These are phyloP conservation scores for Apiospora phragmitis DNA, from an alignment of 2,329 filamentous ascomycete species.

Conservation along the genomic window DNA sequence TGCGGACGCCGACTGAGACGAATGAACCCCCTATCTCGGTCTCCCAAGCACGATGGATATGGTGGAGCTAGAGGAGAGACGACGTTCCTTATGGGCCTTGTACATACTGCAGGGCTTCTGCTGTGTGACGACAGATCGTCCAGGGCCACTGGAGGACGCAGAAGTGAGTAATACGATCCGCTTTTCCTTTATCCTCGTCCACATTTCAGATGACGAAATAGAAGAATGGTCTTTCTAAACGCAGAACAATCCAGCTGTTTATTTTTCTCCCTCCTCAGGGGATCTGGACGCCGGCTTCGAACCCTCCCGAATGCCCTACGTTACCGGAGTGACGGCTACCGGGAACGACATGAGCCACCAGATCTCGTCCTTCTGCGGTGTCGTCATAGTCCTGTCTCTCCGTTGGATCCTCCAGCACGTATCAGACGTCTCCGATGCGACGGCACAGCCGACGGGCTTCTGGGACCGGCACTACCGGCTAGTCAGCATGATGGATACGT, in stretches of 20 bases:
- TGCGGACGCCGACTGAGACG: not conserved
- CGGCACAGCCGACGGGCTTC: conserved; percentile 9
- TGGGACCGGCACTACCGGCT: conserved; percentile 17
- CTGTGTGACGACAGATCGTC: not conserved
- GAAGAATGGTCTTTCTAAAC: not conserved
- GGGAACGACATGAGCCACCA: not conserved
- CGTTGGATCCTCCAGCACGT: conserved; percentile 15
- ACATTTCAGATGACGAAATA: not conserved
- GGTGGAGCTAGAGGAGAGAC: not conserved
- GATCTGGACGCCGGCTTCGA: not conserved
- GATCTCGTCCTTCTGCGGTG: conserved; percentile 16
- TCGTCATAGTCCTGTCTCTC: conserved; percentile 18
- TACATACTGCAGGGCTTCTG: not conserved
- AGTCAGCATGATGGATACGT: conserved; percentile 14
- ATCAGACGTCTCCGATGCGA: not conserved
- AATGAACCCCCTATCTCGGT: not conserved
- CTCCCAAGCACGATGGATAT: not conserved
- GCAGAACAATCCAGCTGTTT: not conserved
- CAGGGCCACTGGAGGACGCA: not conserved
- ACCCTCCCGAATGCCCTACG: not conserved
- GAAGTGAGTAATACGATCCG: not conserved
- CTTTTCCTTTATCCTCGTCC: not conserved
- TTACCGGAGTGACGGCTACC: not conserved
- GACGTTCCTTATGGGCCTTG: not conserved
- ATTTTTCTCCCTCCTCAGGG: not conserved